Conservation (phyloP, 331 rosid genomes). For the Quercus tomentella region DNA sequence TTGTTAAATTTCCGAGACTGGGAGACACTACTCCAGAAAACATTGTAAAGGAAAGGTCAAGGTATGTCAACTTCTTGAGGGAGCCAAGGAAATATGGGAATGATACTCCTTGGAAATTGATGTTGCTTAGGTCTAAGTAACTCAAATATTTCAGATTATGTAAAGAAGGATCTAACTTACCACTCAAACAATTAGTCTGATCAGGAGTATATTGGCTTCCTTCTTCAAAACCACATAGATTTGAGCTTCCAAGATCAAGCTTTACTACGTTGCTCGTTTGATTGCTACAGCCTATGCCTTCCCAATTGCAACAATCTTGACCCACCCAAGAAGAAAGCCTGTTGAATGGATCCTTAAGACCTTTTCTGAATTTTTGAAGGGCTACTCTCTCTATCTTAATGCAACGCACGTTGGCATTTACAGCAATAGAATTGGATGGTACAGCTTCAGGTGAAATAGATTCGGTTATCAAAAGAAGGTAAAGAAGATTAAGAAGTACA, state of each 20-base stretch:
- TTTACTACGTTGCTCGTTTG: slow-evolving; percentile 3
- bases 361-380: slow-evolving; percentile 11
- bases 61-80: slow-evolving; percentile 3
- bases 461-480: background rate
- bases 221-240: too few species aligned
- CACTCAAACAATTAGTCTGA: background rate
- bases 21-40: slow-evolving; percentile 19
- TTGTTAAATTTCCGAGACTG: slow-evolving; percentile 28
- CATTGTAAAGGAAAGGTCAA: slow-evolving; percentile 9
- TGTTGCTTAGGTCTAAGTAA: slow-evolving; percentile 25
- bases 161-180: slow-evolving; percentile 33
- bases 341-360: slow-evolving; percentile 15
- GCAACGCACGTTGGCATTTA: background rate
- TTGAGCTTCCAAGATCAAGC: background rate
- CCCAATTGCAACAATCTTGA: slow-evolving; percentile 18
- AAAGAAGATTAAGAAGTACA: background rate
- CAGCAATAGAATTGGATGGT: background rate
- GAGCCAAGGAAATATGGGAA: slow-evolving; percentile 26
- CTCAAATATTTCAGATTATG: slow-evolving; percentile 15
- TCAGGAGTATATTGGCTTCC: too few species aligned
- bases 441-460: background rate
- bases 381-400: slow-evolving; percentile 11
- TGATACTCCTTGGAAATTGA: background rate
- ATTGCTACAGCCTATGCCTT: slow-evolving; percentile 19
- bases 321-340: slow-evolving; percentile 32